Evolutionary conservation across 192 early-diverging fungal species (phyloP).

Genomic region (Backusella liffmaniae): DNA sequence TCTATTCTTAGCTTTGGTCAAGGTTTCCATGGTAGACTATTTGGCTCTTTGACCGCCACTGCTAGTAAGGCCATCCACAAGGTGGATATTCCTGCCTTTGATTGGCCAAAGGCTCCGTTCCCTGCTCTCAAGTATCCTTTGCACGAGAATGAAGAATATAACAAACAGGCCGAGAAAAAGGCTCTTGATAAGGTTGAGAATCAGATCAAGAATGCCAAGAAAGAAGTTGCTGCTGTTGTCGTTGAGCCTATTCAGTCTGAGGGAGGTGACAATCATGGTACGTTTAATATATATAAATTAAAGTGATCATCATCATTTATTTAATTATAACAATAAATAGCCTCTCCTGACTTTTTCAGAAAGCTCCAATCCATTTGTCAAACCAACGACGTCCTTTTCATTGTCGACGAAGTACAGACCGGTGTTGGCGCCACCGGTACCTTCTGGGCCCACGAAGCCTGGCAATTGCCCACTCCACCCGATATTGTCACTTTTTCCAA

Average conservation of each 20-base stretch:
- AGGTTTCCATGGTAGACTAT: constrained; percentile 69
- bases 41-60: constrained; percentile 68
- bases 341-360: constrained; percentile 66
- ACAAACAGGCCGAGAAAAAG: constrained; percentile 55
- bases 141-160: constrained; percentile 55
- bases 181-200: constrained; percentile 52
- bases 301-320: neutral
- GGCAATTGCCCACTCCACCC: constrained; percentile 60
- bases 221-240: constrained; percentile 63
- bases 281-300: neutral
- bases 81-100: constrained; percentile 72
- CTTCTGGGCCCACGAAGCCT: constrained; percentile 80
- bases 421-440: constrained; percentile 71
- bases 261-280: constrained; percentile 66
- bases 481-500: constrained; percentile 80
- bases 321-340: constrained; percentile 18
- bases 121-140: constrained; percentile 67
- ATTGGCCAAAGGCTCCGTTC: constrained; percentile 63
- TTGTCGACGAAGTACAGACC: constrained; percentile 82
- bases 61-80: constrained; percentile 72
- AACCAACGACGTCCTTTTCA: constrained; percentile 58
- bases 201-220: constrained; percentile 43
- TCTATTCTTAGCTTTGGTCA: constrained; percentile 63
- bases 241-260: constrained; percentile 76
- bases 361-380: constrained; percentile 56